Conservation (phyloP, 2,329 filamentous ascomycete genomes). For the Cordyceps tenuipes region DNA sequence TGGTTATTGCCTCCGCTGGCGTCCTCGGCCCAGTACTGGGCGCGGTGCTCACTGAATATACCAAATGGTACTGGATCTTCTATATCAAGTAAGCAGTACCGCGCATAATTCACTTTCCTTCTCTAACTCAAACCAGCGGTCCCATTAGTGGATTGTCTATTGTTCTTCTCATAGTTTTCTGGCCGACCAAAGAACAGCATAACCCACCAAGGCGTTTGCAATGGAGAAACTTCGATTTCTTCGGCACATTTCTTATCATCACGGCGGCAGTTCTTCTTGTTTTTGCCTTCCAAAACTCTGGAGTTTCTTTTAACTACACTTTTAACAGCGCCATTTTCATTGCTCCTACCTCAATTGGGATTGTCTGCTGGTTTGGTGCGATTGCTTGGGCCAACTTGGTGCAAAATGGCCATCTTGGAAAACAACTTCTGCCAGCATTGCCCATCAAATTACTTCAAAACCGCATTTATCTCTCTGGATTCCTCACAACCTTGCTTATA, state of each 20-base stretch:
- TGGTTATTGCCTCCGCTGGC: slow-evolving; percentile 39
- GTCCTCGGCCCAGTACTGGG: slow-evolving; percentile 45
- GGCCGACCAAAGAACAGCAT: slow-evolving; percentile 36
- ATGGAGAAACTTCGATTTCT: slow-evolving; percentile 44
- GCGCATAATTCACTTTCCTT: slow-evolving; percentile 3
- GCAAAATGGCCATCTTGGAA: background rate
- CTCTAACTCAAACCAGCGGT: slow-evolving; percentile 27
- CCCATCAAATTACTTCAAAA: slow-evolving; percentile 41
- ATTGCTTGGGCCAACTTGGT: slow-evolving; percentile 23
- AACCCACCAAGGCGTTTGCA: slow-evolving; percentile 30
- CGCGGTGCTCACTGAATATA: slow-evolving; percentile 40
- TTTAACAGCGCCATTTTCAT: slow-evolving; percentile 35
- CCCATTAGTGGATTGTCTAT: slow-evolving; percentile 41
- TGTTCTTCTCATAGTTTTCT: slow-evolving; percentile 38
- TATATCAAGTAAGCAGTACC: slow-evolving; percentile 46
- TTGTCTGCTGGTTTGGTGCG: slow-evolving; percentile 22
- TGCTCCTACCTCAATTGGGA: slow-evolving; percentile 22
- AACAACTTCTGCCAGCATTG: slow-evolving; percentile 31
- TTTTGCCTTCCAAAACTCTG: slow-evolving; percentile 48
- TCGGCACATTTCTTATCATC: slow-evolving; percentile 46
- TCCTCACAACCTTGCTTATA: slow-evolving; percentile 37
- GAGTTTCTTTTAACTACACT: slow-evolving; percentile 22
- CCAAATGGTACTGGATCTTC: slow-evolving; percentile 48
- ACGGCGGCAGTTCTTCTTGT: slow-evolving; percentile 46
- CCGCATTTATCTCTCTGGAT: slow-evolving; percentile 34